Percentiles rank a stretch among this genome's conserved stretches.
Evolutionary conservation across 2,329 filamentous ascomycete genomes (phyloP).

Genomic region (Trichoderma afroharzianum): DNA sequence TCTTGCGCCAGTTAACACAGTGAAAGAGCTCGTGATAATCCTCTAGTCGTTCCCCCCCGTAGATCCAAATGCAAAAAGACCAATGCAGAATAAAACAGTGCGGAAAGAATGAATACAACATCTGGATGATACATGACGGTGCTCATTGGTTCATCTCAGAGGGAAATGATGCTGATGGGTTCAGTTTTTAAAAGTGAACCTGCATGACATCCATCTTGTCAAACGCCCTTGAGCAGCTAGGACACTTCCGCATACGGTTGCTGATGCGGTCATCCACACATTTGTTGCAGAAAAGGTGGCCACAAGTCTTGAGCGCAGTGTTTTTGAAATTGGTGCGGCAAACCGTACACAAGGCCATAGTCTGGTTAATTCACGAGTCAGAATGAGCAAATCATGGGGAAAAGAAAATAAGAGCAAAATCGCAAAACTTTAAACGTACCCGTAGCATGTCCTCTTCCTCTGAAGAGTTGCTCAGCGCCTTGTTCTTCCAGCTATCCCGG

Average conservation of each 20-base stretch:
- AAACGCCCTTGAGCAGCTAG: slow-evolving; percentile 88
- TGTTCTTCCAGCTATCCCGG: slow-evolving; percentile 79
- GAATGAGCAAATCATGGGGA: not conserved
- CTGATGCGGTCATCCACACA: slow-evolving; percentile 87
- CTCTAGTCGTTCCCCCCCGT: slow-evolving; percentile 7
- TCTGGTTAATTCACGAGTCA: slow-evolving; percentile 25
- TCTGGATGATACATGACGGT: not conserved
- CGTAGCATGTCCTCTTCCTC: slow-evolving; percentile 82
- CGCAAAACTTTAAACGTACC: slow-evolving; percentile 51
- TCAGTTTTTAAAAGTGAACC: slow-evolving; percentile 46
- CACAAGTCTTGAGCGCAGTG: slow-evolving; percentile 87
- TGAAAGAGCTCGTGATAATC: slow-evolving; percentile 9
- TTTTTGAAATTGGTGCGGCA: slow-evolving; percentile 94
- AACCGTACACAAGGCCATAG: slow-evolving; percentile 70
- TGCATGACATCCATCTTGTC: slow-evolving; percentile 87
- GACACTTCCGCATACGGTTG: slow-evolving; percentile 91
- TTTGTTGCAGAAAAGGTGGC: slow-evolving; percentile 86
- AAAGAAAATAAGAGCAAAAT: not conserved
- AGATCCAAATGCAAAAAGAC: not conserved
- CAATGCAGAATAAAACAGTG: not conserved
- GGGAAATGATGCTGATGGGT: not conserved
- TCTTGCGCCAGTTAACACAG: slow-evolving; percentile 3
- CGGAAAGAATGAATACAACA: not conserved
- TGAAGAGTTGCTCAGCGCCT: slow-evolving; percentile 74
- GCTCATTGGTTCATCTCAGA: not conserved